phyloP scores from a whole-genome alignment of 179 eudicot genomes.

The Beta lomatogona region DNA sequence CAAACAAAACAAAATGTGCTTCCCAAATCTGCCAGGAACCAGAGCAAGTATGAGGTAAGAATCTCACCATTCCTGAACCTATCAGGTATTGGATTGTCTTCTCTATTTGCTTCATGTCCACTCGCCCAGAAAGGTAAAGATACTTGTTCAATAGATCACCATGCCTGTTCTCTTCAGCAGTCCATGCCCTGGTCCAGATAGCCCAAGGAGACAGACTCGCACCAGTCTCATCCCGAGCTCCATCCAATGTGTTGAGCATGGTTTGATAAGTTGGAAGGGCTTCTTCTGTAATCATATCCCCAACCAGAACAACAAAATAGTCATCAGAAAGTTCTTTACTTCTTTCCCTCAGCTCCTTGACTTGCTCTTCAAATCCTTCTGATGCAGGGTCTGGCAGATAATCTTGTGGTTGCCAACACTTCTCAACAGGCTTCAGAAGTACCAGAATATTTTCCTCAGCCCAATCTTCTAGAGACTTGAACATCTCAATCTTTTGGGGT shows the following conservation, averaged over 20 bases:
- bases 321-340: constrained; percentile 68
- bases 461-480: constrained; percentile 64
- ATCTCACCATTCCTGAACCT: constrained; percentile 75
- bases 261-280: constrained; percentile 87
- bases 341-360: constrained; percentile 65
- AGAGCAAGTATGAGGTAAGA: not conserved
- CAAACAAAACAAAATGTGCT: not conserved
- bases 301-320: constrained; percentile 68
- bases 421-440: constrained; percentile 69
- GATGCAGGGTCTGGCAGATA: constrained; percentile 68
- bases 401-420: constrained; percentile 75
- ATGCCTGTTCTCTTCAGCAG: constrained; percentile 80
- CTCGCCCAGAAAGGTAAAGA: constrained; percentile 75
- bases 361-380: constrained; percentile 67
- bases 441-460: constrained; percentile 59
- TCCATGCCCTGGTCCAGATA: constrained; percentile 76
- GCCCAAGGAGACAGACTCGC: constrained; percentile 76
- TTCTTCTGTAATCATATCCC: constrained; percentile 84
- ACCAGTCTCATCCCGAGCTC: constrained; percentile 76
- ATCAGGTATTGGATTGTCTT: constrained; percentile 76
- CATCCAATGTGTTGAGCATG: constrained; percentile 76
- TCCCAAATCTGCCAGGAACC: not conserved
- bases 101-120: constrained; percentile 73
- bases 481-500: constrained; percentile 62
- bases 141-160: constrained; percentile 79